Evolutionary conservation across 2,329 filamentous ascomycete genomes (phyloP).

Genomic region (Penicillium sp.): DNA sequence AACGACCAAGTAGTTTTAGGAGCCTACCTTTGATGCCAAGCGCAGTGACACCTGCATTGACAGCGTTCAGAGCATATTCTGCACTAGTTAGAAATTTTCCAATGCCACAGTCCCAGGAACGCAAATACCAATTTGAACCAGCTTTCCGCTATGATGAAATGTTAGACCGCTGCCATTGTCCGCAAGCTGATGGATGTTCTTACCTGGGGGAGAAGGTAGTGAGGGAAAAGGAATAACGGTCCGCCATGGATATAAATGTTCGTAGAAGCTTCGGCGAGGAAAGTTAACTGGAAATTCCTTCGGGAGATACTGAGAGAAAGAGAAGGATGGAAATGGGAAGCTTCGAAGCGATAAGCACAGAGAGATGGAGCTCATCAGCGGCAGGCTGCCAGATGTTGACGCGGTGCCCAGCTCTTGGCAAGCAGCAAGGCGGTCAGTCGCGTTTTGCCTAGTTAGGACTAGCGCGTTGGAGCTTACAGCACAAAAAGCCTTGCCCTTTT

Average conservation of each 20-base stretch:
- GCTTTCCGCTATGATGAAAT: conserved; percentile 70
- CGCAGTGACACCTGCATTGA: conserved; percentile 98
- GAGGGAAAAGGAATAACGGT: conserved; percentile 98
- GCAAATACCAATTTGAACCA: conserved; percentile 86
- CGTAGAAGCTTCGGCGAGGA: conserved; percentile 15
- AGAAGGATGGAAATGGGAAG: conserved; percentile 22
- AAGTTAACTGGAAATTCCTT: neutral
- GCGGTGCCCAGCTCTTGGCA: conserved; percentile 21
- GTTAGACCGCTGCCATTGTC: conserved; percentile 41
- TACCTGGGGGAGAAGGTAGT: conserved; percentile 99
- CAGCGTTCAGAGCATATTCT: conserved; percentile 99
- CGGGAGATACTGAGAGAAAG: neutral
- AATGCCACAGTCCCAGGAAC: conserved; percentile 11
- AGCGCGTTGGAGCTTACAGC: conserved; percentile 6
- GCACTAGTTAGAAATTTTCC: conserved; percentile 21
- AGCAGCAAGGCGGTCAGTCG: conserved; percentile 16
- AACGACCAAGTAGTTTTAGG: neutral
- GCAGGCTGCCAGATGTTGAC: conserved; percentile 33
- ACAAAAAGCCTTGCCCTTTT: conserved; percentile 14
- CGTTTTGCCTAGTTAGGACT: conserved; percentile 4
- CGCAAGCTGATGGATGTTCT: conserved; percentile 34
- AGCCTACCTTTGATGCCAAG: conserved; percentile 90
- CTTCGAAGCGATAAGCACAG: conserved; percentile 18
- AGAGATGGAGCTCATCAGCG: conserved; percentile 12
- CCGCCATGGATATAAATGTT: conserved; percentile 66